These are phyloP conservation scores for Fraxinus greggii DNA, from an alignment of 305 asterid species.

Conservation along the genomic window DNA sequence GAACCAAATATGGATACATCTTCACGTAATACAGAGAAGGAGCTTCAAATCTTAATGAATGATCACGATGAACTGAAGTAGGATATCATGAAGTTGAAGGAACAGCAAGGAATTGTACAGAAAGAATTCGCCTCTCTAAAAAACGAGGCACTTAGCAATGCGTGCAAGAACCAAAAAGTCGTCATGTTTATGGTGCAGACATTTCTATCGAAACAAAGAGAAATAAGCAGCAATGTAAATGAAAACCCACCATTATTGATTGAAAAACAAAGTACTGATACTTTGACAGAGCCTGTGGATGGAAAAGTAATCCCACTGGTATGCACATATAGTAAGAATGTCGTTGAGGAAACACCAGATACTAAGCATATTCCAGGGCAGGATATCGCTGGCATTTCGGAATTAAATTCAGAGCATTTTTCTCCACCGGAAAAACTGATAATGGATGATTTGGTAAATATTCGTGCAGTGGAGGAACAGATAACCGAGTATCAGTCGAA, in stretches of 20 bases:
- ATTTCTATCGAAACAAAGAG: not conserved
- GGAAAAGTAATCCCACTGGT: not conserved
- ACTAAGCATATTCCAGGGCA: not conserved
- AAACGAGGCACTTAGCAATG: not conserved
- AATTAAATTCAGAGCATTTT: not conserved
- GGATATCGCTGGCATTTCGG: not conserved
- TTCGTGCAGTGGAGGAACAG: slow-evolving; percentile 4
- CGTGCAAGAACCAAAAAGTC: not conserved
- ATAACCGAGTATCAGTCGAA: slow-evolving; percentile 12
- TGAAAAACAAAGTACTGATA: not conserved
- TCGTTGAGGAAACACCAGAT: slow-evolving; percentile 6
- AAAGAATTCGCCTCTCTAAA: slow-evolving; percentile 18
- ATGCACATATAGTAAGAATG: slow-evolving; percentile 11
- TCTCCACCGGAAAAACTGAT: slow-evolving; percentile 21
- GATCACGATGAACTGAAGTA: slow-evolving; percentile 12
- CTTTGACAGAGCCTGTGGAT: not conserved
- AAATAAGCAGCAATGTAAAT: not conserved
- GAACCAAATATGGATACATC: not conserved
- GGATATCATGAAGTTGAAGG: slow-evolving; percentile 26
- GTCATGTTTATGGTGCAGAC: not conserved
- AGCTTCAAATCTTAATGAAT: slow-evolving; percentile 10
- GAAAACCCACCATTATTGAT: not conserved
- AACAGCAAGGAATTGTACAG: slow-evolving; percentile 22
- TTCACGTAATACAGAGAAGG: slow-evolving; percentile 2
- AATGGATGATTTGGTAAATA: slow-evolving; percentile 19